These are phyloP conservation scores for Aspergillus terreus DNA, from an alignment of 2,329 filamentous ascomycete genomes.

Conservation along the genomic window DNA sequence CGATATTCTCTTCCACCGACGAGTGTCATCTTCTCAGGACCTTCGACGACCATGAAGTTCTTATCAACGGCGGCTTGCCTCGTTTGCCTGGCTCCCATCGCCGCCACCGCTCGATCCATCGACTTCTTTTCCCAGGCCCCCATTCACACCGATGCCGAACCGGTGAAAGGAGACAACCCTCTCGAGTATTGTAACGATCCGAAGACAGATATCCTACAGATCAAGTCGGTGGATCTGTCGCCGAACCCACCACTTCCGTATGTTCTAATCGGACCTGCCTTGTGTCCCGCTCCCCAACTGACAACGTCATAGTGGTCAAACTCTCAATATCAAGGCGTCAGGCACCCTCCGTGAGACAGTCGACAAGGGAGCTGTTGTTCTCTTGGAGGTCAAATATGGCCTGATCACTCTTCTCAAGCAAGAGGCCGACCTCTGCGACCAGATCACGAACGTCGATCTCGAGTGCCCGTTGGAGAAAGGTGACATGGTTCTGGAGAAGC, in stretches of 20 bases:
- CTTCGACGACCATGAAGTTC: slow-evolving; percentile 37
- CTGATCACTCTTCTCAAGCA: slow-evolving; percentile 84
- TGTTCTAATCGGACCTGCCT: slow-evolving; percentile 33
- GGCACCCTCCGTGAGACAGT: slow-evolving; percentile 73
- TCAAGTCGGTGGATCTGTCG: slow-evolving; percentile 72
- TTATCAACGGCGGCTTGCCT: slow-evolving; percentile 36
- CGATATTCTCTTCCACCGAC: neutral
- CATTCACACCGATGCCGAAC: slow-evolving; percentile 49
- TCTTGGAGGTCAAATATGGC: slow-evolving; percentile 87
- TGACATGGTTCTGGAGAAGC: slow-evolving; percentile 68
- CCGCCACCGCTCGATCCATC: slow-evolving; percentile 42
- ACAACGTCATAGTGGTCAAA: slow-evolving; percentile 60
- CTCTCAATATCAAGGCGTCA: slow-evolving; percentile 72
- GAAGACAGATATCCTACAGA: slow-evolving; percentile 65
- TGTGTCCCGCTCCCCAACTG: neutral
- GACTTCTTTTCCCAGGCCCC: slow-evolving; percentile 51
- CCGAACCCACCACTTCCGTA: slow-evolving; percentile 89
- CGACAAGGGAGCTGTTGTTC: slow-evolving; percentile 73
- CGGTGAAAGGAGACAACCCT: slow-evolving; percentile 81
- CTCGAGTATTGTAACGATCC: slow-evolving; percentile 74
- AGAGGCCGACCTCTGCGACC: slow-evolving; percentile 79
- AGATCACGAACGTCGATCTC: slow-evolving; percentile 82
- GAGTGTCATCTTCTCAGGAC: neutral
- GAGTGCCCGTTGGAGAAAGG: slow-evolving; percentile 85
- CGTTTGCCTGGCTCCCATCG: slow-evolving; percentile 43